A percentile compares a stretch with the other conserved stretches of the same genome.
These are phyloP conservation scores for Coniophora puteana DNA, from an alignment of 1,284 basidiomycete genomes.

Conservation along the genomic window DNA sequence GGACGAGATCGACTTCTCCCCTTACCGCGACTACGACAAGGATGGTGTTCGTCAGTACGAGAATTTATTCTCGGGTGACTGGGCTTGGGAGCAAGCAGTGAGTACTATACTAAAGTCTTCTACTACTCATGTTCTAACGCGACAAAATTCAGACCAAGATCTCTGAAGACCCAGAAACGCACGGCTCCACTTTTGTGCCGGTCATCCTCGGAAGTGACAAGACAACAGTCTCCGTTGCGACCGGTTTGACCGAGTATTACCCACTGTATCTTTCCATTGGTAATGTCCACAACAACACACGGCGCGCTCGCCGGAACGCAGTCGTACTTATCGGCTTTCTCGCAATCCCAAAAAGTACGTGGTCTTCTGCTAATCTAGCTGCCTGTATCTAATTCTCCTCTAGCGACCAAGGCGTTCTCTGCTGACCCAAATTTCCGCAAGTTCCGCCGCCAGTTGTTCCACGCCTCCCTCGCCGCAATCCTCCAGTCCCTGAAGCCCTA, in stretches of 20 bases:
- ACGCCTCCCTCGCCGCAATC: conserved; percentile 3
- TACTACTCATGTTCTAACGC: no score
- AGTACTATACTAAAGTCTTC: conserved; percentile 5
- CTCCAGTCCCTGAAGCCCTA: conserved; percentile 1
- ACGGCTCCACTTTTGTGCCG: conserved; percentile 13
- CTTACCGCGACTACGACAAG: conserved; percentile 17
- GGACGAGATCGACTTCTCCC: conserved; percentile 24
- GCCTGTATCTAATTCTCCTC: not conserved
- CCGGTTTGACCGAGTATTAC: conserved; percentile 21
- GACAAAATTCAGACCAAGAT: conserved; percentile 12
- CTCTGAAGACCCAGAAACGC: conserved; percentile 7
- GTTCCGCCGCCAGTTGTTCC: conserved; percentile 6
- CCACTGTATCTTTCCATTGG: conserved; percentile 18
- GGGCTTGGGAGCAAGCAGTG: conserved; percentile 14
- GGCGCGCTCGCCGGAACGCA: conserved; percentile 17
- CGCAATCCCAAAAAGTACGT: conserved; percentile 21
- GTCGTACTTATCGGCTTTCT: conserved; percentile 20
- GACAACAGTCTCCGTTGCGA: conserved; percentile 24
- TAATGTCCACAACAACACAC: conserved; percentile 19
- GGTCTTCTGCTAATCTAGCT: not conserved
- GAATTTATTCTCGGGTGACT: conserved; percentile 18
- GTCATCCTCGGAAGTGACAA: conserved; percentile 19
- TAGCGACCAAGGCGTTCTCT: conserved; percentile 5
- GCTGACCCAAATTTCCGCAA: conserved; percentile 4
- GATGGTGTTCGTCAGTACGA: conserved; percentile 4